Percentiles rank a stretch among this genome's conserved stretches.
Conservation (phyloP, 2,329 filamentous ascomycete genomes). For the Aureobasidium pullulans region DNA sequence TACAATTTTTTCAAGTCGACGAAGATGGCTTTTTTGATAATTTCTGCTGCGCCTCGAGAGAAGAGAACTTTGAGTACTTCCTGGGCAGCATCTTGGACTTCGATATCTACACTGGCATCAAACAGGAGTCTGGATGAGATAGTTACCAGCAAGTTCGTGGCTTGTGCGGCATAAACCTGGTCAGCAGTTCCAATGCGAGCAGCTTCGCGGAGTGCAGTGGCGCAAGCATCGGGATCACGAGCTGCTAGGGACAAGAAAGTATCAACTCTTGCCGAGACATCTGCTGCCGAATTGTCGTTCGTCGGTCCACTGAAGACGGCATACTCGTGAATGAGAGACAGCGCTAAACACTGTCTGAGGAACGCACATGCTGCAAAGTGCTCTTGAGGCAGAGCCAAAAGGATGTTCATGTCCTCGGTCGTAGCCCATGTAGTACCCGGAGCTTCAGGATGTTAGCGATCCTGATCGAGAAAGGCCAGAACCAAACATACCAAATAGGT, state of each 20-base stretch:
- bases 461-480: too few relatives aligned
- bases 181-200: neutral
- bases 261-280: neutral
- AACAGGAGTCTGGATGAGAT: neutral
- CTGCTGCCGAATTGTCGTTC: neutral
- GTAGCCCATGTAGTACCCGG: slow-evolving; percentile 5
- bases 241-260: neutral
- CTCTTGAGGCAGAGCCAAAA: neutral
- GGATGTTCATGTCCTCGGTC: neutral
- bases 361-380: slow-evolving; percentile 9
- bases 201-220: slow-evolving; percentile 1
- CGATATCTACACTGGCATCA: neutral
- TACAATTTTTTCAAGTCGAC: neutral
- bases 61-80: neutral
- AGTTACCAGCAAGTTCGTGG: neutral
- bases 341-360: slow-evolving; percentile 5
- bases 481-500: neutral
- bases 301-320: neutral
- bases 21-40: neutral
- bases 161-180: neutral
- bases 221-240: slow-evolving; percentile 12
- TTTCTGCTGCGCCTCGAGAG: neutral
- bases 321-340: slow-evolving; percentile 1
- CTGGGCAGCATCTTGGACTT: slow-evolving; percentile 13
- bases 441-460: neutral